Conservation (phyloP, 306 rosid species). For the Vigna mungo region DNA sequence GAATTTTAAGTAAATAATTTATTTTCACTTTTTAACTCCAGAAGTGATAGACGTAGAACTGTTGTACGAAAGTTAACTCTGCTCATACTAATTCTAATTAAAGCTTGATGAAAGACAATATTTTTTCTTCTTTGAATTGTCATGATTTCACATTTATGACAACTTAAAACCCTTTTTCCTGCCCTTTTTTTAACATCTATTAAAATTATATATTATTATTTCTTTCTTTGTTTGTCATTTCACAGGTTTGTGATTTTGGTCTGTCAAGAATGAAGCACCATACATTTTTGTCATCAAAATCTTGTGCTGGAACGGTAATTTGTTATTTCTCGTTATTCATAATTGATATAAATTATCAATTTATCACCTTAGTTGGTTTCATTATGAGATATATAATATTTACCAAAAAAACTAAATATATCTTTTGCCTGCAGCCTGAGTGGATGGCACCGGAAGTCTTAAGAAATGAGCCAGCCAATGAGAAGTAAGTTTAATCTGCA, state of each 20-base stretch:
- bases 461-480: conserved; percentile 93
- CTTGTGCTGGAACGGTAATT: conserved; percentile 99
- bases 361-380: conserved; percentile 1
- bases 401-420: conserved; percentile 26
- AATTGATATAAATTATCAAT: conserved; percentile 13
- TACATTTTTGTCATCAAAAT: conserved; percentile 92
- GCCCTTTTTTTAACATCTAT: conserved; percentile 25
- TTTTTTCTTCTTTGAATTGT: conserved; percentile 5
- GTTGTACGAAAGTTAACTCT: conserved; percentile 13
- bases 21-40: conserved; percentile 30
- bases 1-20: neutral
- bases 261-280: conserved; percentile 94
- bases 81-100: neutral
- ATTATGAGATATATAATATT: conserved; percentile 30
- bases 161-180: neutral
- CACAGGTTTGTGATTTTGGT: conserved; percentile 97
- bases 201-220: conserved; percentile 22
- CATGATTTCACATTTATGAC: conserved; percentile 9
- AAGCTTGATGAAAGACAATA: neutral
- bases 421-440: conserved; percentile 82
- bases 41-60: conserved; percentile 1
- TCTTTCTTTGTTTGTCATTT: conserved; percentile 35
- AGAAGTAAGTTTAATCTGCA: conserved; percentile 67
- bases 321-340: conserved; percentile 30
- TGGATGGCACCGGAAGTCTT: conserved; percentile 99